Base-by-base conservation (phyloP, 331 rosid species). In the Malus hybrid region DNA sequence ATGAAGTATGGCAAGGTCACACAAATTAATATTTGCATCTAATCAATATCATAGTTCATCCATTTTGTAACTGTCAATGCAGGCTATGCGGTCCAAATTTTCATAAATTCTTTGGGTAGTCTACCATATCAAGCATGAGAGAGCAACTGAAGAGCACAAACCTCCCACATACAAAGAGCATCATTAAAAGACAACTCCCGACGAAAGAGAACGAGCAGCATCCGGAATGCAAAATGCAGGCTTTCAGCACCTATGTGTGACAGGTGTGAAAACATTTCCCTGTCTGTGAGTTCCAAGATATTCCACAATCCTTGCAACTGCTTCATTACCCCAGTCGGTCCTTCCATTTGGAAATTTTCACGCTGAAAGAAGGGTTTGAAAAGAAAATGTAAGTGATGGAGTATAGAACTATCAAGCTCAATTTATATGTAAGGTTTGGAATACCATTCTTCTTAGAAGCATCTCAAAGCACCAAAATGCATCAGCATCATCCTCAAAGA, bases 401-500 rank as follows among this genome's bases (percentile, higher is more conserved):
- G 79, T 65, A 77, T 52, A 75, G 36, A 77, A 29, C 65, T 29
- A 74, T 73, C 69, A 57, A 73, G 28, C 57, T 62, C 71, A 75
- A 81, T 31, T 67, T 10, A 75, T 71, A 79, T 77, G 65, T 82
- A 77, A 75, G 84, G 83, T 78, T 75, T 76, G 65, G 32, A 61
- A 69, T 93, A 93, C 98, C 98, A 88, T 88, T 91, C 98, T 91
- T 81, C 98, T 91, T 74, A 93, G 78, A 79, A 93, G 98, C 97
- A 93, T 91, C 86, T 93, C 98, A 86, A 93, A 93, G 88, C 98
- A 93, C 98, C 98, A 93, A 85, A 93, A 93, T 46, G 98, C 98
- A 83, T 93, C 98, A 57, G 98, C 98, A 73, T 93, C 82, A 65
- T 93, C 97, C 86, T 93, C 98, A 74, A 89, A 93, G 85, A 93